Percentiles rank a stretch among this genome's conserved stretches.
These are phyloP conservation scores for Chondrus crispus DNA, from an alignment of 23 red algal species.

Conservation along the genomic window DNA sequence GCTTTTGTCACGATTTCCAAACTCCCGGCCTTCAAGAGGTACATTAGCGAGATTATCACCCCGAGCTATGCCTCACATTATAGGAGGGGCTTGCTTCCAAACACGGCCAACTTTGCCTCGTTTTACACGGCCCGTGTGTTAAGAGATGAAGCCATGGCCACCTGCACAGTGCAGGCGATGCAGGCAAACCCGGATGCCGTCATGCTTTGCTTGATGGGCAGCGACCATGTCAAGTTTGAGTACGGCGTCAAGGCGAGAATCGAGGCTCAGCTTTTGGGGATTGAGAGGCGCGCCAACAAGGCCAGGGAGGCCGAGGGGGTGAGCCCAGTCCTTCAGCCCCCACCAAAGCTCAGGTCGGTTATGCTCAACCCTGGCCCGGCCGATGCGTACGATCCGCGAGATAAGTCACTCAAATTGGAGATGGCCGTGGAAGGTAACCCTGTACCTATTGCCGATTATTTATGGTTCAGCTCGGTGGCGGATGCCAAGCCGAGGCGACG, in stretches of 20 bases:
- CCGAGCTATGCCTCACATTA: conserved; percentile 46
- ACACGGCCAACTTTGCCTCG: conserved; percentile 28
- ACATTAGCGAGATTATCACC: conserved; percentile 53
- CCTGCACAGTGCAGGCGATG: background rate
- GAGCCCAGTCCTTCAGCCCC: background rate
- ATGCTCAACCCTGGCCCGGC: conserved; percentile 65
- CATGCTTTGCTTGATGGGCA: conserved; percentile 31
- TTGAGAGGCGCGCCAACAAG: background rate
- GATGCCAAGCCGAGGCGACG: conserved; percentile 36
- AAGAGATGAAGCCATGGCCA: conserved; percentile 64
- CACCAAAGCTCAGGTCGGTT: conserved; percentile 23
- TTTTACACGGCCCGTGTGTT: conserved; percentile 52
- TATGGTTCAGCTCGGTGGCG: conserved; percentile 53
- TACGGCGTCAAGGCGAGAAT: conserved; percentile 43
- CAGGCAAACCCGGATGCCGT: background rate
- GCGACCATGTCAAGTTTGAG: conserved; percentile 78
- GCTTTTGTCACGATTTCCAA: conserved; percentile 34
- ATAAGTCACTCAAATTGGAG: conserved; percentile 45
- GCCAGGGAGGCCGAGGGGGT: background rate
- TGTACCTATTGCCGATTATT: conserved; percentile 42
- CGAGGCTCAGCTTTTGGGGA: background rate
- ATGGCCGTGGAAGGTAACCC: conserved; percentile 24
- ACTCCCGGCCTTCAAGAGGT: conserved; percentile 25
- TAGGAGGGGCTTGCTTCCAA: background rate
- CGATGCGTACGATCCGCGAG: conserved; percentile 45